Base-by-base conservation (phyloP, 192 early-diverging fungal species). In the Cetraspora pellucida region DNA sequence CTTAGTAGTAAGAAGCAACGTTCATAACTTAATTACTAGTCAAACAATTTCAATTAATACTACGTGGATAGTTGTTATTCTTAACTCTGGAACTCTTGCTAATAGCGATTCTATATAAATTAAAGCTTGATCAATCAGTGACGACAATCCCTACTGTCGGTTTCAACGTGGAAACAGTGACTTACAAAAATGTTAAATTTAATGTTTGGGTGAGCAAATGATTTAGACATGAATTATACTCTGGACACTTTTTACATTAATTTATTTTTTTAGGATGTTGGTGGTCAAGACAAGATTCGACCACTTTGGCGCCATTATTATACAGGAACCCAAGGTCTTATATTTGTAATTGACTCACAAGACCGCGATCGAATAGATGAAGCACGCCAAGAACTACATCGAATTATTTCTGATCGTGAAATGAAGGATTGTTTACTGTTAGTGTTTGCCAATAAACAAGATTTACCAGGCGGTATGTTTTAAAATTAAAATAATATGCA, bases 91-190 rank as follows among this genome's bases (percentile, higher is more conserved):
- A 11, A 52, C 3, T 54, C 11, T 16, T 54, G 5, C 16, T 13
- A 16, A 47, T 80, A 89, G 88, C 97, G 74, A 99, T 99, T 76
- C 88, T 99, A 69, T 99, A 98, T 91, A 97, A 97, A 87, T 90
- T 99, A 55, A 98, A 99, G 87, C 87, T 99, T 44, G 96, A 97
- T 76, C 95, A 99, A 84, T 95, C 97, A 72, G 96, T 99, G 60
- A 98, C 96, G 14, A 99, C 97, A 58, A 98, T 99, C 77, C 97
- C 96, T 14, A 99, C 97, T 71, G 97, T 98, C 72, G 94, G 93
- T 44, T 95, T 95, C 85, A 95, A 94, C 79, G 93, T 94, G 55
- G 94, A 95, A 79, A 91, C 91, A 14, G 93, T 95, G 16, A 90
- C 89, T 54, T 95, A 94, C 85, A 94, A 94, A 81, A 95, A 95